Evolutionary conservation across 2,329 filamentous ascomycete genomes (phyloP), one percentile per base, ranked within the genome.

Genomic region (Sarocladiaceae sp.): DNA sequence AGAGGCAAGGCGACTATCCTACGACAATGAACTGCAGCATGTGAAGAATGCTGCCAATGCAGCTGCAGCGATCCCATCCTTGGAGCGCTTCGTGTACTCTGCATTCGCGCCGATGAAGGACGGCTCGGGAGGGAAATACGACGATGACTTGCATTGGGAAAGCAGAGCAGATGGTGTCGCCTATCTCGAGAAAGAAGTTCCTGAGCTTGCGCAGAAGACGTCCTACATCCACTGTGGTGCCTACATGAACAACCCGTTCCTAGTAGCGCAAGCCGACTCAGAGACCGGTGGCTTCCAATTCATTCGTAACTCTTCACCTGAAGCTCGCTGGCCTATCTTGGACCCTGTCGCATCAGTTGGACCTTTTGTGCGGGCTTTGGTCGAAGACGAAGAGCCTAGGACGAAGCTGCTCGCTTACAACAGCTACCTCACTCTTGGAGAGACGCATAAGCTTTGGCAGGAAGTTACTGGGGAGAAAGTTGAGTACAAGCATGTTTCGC

Each of bases 41-140:
- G 78, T 79, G 0, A 74, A 71, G 53, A 83, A 82, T 53, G 75
- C 82, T 3, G 73, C 71, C 2, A 69, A 77, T 53, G 79, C 76
- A 0, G 78, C 77, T 0, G 72, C 73, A 3, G 57, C 60, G 2
- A 66, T 62, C 0, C 59, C 62, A 0, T 66, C 68, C 0, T 62
- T 79, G 1, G 70, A 72, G 20, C 70, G 70, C 3, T 75, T 77
- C 54, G 59, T 79, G 2, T 75, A 67, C n/a, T 80, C 76, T 35
- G 76, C 74, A 0, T 60, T 80, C 44, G 75, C 72, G 35, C 65
- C 77, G 51, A 75, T 73, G 5, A 59, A 55, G 13, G 68, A 65
- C 18, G 73, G 68, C 50, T 79, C 74, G 29, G 60, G 60, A 0
- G 76, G 76, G 0, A 65, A 62, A 37, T 72, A 70, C 37, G 59